These are phyloP conservation scores for Penicillium sp. DNA, from an alignment of 2,329 filamentous ascomycete species.

Conservation along the genomic window DNA sequence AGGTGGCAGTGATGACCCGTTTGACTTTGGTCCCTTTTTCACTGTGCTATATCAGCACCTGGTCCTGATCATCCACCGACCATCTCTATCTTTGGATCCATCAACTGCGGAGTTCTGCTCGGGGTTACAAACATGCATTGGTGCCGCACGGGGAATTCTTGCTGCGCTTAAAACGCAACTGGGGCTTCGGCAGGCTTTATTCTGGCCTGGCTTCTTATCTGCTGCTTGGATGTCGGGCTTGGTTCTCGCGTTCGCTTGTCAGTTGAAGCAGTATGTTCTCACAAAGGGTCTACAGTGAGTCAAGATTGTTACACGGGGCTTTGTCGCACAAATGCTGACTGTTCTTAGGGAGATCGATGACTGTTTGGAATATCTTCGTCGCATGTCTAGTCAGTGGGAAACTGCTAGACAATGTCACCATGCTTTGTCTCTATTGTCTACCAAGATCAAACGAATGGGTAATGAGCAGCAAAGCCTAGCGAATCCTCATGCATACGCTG, in stretches of 20 bases:
- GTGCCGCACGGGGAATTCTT: constrained; percentile 40
- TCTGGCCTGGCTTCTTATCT: constrained; percentile 42
- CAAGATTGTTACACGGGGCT: not conserved
- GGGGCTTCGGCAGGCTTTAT: constrained; percentile 34
- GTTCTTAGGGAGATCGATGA: constrained; percentile 35
- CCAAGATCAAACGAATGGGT: constrained; percentile 29
- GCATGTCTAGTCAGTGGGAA: constrained; percentile 42
- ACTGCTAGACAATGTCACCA: constrained; percentile 42
- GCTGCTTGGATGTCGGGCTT: constrained; percentile 45
- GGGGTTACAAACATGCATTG: constrained; percentile 42
- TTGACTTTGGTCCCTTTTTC: constrained; percentile 41
- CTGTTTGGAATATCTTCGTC: constrained; percentile 32
- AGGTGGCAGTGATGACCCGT: constrained; percentile 14
- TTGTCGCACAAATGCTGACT: constrained; percentile 2
- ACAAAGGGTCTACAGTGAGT: constrained; percentile 34
- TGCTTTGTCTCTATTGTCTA: constrained; percentile 33
- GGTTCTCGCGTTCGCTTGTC: constrained; percentile 43
- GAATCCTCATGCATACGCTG: constrained; percentile 9
- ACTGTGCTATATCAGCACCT: constrained; percentile 45
- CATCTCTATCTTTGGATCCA: constrained; percentile 39
- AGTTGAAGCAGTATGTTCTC: constrained; percentile 40
- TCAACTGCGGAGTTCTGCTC: constrained; percentile 42
- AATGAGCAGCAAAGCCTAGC: not conserved
- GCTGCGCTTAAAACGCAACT: constrained; percentile 35
- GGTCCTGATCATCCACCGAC: constrained; percentile 41